phyloP scores from a whole-genome alignment of 345 rosid species.

The Leavenworthia alabamica region DNA sequence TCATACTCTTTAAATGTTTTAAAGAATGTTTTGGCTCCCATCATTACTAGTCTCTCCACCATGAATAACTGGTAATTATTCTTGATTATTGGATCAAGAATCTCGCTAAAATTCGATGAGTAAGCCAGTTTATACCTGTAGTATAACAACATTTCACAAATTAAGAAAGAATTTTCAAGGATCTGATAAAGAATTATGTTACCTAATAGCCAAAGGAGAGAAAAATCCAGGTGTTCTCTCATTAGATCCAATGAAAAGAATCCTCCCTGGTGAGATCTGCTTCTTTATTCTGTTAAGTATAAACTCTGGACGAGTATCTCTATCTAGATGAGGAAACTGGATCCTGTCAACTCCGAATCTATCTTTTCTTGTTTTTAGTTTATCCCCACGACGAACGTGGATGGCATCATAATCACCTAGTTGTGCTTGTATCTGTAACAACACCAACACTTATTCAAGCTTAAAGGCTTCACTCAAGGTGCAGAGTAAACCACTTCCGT shows the following conservation, averaged over 20 bases:
- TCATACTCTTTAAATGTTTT: constrained; percentile 69
- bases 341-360: constrained; percentile 72
- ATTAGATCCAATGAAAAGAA: constrained; percentile 85
- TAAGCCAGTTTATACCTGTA: constrained; percentile 84
- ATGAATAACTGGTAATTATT: constrained; percentile 89
- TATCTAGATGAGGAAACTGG: constrained; percentile 87
- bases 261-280: constrained; percentile 74
- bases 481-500: neutral
- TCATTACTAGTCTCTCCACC: constrained; percentile 83
- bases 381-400: constrained; percentile 95
- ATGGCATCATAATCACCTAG: constrained; percentile 91
- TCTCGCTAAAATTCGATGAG: constrained; percentile 66
- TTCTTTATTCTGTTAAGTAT: constrained; percentile 67
- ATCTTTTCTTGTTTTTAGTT: constrained; percentile 82
- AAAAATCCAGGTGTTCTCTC: constrained; percentile 86
- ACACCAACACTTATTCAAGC: constrained; percentile 7
- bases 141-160: constrained; percentile 6
- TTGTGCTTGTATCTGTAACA: constrained; percentile 54
- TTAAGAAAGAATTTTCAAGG: neutral
- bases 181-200: neutral
- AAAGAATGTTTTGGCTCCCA: constrained; percentile 84
- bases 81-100: constrained; percentile 68
- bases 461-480: neutral
- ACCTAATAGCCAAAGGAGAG: constrained; percentile 75
- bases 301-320: constrained; percentile 88